Percentiles rank a stretch among this genome's conserved stretches.
phyloP scores from a whole-genome alignment of 805 yeast species.

The Candida tallmaniae region DNA sequence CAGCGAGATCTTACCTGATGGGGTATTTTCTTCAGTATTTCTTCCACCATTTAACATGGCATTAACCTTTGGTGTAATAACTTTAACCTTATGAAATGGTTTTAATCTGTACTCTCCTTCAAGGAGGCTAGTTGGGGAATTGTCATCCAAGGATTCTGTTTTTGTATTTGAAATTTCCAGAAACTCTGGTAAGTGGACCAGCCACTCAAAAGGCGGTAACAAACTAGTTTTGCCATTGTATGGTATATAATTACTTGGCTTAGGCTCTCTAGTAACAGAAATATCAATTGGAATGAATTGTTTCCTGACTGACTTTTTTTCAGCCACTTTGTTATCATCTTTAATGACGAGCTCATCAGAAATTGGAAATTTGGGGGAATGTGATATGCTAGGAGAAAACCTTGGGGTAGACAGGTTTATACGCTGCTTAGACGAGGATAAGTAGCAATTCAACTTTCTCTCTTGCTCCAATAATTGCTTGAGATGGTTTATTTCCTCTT shows the following conservation, averaged over 20 bases:
- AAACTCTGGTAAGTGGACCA: neutral
- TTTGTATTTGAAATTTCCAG: neutral
- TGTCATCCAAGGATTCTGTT: neutral
- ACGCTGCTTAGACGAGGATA: slow-evolving; percentile 7
- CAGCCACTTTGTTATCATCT: slow-evolving; percentile 1
- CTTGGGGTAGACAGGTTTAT: slow-evolving; percentile 2
- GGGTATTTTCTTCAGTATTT: neutral
- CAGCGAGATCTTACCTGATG: slow-evolving; percentile 1
- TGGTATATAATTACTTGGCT: slow-evolving; percentile 10
- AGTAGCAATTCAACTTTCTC: slow-evolving; percentile 14
- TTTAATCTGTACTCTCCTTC: no score
- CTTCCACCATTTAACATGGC: neutral
- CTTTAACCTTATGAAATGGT: slow-evolving; percentile 11
- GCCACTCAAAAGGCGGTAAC: slow-evolving; percentile 13
- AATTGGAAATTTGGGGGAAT: slow-evolving; percentile 5
- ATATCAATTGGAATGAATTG: slow-evolving; percentile 18
- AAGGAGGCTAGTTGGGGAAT: neutral
- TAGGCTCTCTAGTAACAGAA: slow-evolving; percentile 12
- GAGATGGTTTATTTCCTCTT: slow-evolving; percentile 21
- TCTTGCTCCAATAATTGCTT: slow-evolving; percentile 20
- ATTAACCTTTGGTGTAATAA: slow-evolving; percentile 2
- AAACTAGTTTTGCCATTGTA: slow-evolving; percentile 3
- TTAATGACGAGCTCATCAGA: no score
- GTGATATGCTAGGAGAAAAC: slow-evolving; percentile 1
- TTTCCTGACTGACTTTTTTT: slow-evolving; percentile 9